phyloP scores from a whole-genome alignment of 164 flowering plant species.

The Nymphaea thermarum region DNA sequence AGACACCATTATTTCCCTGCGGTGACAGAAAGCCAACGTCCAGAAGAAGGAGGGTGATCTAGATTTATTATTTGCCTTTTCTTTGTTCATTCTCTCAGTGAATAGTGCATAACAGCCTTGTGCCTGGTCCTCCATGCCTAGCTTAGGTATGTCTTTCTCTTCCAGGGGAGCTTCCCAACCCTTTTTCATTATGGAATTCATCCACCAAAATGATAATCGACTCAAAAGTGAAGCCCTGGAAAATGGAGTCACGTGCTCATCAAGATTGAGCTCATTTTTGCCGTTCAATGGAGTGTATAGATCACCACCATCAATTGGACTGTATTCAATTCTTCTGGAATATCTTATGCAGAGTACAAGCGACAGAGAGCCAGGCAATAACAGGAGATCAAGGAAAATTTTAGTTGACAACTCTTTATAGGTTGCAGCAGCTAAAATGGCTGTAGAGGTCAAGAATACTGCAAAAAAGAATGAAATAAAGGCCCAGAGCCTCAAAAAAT shows the following conservation, averaged over 20 bases:
- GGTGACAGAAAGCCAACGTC: constrained; percentile 27
- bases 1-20: constrained; percentile 35
- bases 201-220: constrained; percentile 54
- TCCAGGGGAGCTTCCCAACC: constrained; percentile 36
- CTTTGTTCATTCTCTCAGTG: constrained; percentile 18
- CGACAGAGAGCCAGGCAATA: constrained; percentile 46
- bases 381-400: constrained; percentile 27
- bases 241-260: constrained; percentile 31
- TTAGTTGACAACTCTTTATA: constrained; percentile 12
- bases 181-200: constrained; percentile 44
- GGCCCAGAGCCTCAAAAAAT: constrained; percentile 18
- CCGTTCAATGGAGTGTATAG: constrained; percentile 23
- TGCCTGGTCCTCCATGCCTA: constrained; percentile 36
- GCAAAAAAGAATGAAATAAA: constrained; percentile 26
- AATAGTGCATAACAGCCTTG: constrained; percentile 30
- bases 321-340: constrained; percentile 3
- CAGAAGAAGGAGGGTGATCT: constrained; percentile 23
- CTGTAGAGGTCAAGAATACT: constrained; percentile 22
- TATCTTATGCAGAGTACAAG: constrained; percentile 21
- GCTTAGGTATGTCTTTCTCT: constrained; percentile 35
- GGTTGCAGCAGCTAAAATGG: constrained; percentile 12
- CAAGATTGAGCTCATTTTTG: constrained; percentile 4
- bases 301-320: constrained; percentile 1
- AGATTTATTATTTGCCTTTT: constrained; percentile 14
- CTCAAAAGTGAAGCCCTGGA: constrained; percentile 36